Base-by-base conservation (phyloP, 1,284 basidiomycete genomes). In the Trichosporon faecale region DNA sequence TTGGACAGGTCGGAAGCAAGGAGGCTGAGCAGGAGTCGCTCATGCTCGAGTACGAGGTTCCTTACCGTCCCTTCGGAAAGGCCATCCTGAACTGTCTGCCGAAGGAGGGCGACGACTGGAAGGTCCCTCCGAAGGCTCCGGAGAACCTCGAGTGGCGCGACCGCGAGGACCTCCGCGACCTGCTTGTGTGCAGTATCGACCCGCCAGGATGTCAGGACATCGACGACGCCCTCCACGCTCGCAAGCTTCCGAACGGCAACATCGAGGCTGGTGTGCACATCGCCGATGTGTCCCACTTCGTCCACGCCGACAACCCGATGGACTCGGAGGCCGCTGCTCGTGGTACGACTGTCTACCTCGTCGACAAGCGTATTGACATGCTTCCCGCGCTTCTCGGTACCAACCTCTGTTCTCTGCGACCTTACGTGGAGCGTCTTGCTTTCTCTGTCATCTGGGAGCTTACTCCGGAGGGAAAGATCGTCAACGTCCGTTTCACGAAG, bases 331-430 rank as follows among this genome's bases (percentile, higher is more conserved):
- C 97, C 18, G 94, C 96, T 16, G 89, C 94, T 14, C 88, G 97
- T 68, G 96, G 97, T 12, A 99, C 96, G 0, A 99, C 97, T 0
- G 97, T 99, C 3, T 99, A 99, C 81, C 88, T 99, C 5, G 97
- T 99, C 2, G 97, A 99, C 86, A 97, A 96, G 84, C 91, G 97
- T 46, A 96, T 99, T 68, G 97, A 99, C 85, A 99, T 99, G 97
- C 87, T 99, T 67, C 97, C 97, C 0, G 87, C 91, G 18, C 86
- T 99, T 9, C 87, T 99, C 9, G 97, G 97, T 1, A 99, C 97
- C 1, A 99, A 99, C 77, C 85, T 99, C 7, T 99, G 97, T 81
- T 98, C 95, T 1, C 86, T 99, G 60, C 86, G 96, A 52, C 95
- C 96, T 0, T 88, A 91, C 77, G 96, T 99, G 2, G 97, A 99